A percentile compares a stretch with the other conserved stretches of the same genome.
phyloP scores from a whole-genome alignment of 208 protist species.

The Phytomonas sp. region DNA sequence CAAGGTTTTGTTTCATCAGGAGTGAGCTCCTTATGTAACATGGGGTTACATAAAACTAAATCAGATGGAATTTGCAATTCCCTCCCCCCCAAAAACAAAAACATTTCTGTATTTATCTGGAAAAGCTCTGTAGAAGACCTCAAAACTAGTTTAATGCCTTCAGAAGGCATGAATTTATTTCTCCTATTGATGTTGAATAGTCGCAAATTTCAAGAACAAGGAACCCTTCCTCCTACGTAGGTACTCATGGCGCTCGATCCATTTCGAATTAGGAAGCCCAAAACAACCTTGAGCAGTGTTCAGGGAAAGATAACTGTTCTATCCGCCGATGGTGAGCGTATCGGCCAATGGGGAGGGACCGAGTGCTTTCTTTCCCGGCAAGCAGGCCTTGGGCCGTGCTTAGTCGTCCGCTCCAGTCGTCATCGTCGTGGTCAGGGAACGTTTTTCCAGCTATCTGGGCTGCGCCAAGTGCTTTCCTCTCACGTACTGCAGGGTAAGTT shows the following conservation, averaged over 20 bases:
- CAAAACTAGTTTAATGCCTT: background rate
- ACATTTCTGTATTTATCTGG: background rate
- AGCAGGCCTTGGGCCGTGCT: constrained; percentile 54
- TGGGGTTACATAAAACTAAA: background rate
- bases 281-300: constrained; percentile 50
- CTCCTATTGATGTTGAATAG: background rate
- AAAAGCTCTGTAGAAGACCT: background rate
- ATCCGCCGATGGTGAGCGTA: constrained; percentile 48
- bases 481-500: constrained; percentile 52
- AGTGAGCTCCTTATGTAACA: background rate
- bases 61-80: background rate
- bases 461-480: constrained; percentile 45
- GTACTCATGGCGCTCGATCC: constrained; percentile 15
- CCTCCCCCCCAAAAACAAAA: constrained; percentile 1
- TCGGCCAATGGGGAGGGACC: constrained; percentile 77
- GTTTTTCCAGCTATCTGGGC: constrained; percentile 49
- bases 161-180: constrained; percentile 1
- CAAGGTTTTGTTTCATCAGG: background rate
- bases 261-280: constrained; percentile 25
- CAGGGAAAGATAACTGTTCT: constrained; percentile 49
- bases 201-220: background rate
- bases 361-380: constrained; percentile 80
- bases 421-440: constrained; percentile 60
- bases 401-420: constrained; percentile 60
- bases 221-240: background rate